Evolutionary conservation across 306 rosid genomes (phyloP), one percentile per base, ranked within the genome.

Genomic region (Hippophae tibetana): DNA sequence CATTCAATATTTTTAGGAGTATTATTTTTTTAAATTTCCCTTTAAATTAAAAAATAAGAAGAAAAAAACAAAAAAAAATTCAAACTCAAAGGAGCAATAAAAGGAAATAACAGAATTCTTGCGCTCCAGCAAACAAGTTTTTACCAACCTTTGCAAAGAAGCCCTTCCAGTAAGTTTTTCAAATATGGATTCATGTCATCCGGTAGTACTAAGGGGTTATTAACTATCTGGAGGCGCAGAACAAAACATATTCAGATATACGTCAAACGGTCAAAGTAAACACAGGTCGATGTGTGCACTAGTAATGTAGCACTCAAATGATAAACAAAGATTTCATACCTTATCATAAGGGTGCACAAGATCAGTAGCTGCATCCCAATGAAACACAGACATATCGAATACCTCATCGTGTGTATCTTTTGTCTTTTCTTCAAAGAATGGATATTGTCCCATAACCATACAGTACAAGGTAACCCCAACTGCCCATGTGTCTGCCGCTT

Each of bases 331-430:
- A 31, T 2, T 31, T 4, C 38, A 31, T 31, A 31, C 38, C 38
- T 31, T 31, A 31, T 31, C 38, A 31, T 31, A 6, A 8, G 43
- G 27, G 11, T 47, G 60, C 11, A 43, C 2, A 7, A 18, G 27
- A 38, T 42, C 5, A 9, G 57, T n/a, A 13, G 42, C 25, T 52
- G 55, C 8, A 23, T 26, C 43, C 38, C 38, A 31, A 31, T 42
- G 3, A 60, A 12, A 60, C 10, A 54, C 31, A 13, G 38, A 31
- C 41, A 44, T 52, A 23, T 65, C 44, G 42, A 13, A 61, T 81
- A 92, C 99, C 84, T 71, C 86, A 69, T 93, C 99, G 58, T 92
- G 88, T 13, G 99, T 93, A 63, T 93, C 99, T 76, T 93, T 96
- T 71, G 88, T 83, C 23, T 96, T 81, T 68, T 93, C 99, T 65